A percentile compares a stretch with the other conserved stretches of the same genome.
phyloP scores from a whole-genome alignment of 148 eudicot genomes.

The Camellia lanceoleosa region DNA sequence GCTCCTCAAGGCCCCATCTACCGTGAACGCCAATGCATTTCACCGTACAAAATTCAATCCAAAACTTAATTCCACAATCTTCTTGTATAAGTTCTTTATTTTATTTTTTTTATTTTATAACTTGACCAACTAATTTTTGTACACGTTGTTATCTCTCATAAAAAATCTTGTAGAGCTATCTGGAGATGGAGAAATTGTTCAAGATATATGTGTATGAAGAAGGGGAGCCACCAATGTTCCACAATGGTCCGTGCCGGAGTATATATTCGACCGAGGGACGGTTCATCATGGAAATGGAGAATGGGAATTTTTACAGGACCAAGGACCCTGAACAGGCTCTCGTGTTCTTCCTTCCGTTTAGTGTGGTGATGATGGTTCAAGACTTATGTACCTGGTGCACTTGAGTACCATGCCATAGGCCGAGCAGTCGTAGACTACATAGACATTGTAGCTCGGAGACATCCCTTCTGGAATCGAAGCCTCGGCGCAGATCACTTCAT shows the following conservation, averaged over 20 bases:
- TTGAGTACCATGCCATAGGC: slow-evolving; percentile 32
- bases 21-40: slow-evolving; percentile 36
- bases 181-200: slow-evolving; percentile 58
- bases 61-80: too few species aligned
- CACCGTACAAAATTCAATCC: slow-evolving; percentile 22
- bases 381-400: slow-evolving; percentile 30
- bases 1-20: slow-evolving; percentile 45
- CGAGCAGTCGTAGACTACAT: slow-evolving; percentile 40
- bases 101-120: too few species aligned
- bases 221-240: slow-evolving; percentile 60
- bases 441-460: slow-evolving; percentile 11
- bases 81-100: too few species aligned
- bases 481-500: slow-evolving; percentile 50
- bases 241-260: slow-evolving; percentile 42
- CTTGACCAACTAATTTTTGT: background rate
- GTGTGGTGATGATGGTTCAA: slow-evolving; percentile 41
- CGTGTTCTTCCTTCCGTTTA: slow-evolving; percentile 41
- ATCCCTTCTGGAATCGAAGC: slow-evolving; percentile 40
- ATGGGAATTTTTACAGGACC: slow-evolving; percentile 26
- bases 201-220: slow-evolving; percentile 60
- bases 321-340: slow-evolving; percentile 31
- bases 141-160: background rate
- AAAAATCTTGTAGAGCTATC: slow-evolving; percentile 38
- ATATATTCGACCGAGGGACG: slow-evolving; percentile 55
- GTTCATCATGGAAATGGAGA: slow-evolving; percentile 59